Conservation (phyloP, 78 protist genomes). For the Dictyostelium intermedium region DNA sequence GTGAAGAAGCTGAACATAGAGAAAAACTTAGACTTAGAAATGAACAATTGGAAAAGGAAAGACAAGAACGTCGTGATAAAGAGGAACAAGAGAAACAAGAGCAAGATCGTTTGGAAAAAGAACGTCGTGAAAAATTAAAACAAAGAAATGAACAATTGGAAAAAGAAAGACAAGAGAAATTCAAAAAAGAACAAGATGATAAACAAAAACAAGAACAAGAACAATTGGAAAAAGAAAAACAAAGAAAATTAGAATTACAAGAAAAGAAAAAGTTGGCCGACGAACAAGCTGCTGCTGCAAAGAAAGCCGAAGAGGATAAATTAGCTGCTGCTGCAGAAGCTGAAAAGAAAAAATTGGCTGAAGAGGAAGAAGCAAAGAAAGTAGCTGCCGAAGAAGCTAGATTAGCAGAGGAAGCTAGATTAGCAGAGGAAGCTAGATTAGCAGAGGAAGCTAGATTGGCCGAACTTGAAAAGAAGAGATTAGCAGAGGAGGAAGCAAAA, state of each 20-base stretch:
- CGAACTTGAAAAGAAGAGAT: neutral
- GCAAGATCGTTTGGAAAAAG: neutral
- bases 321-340: neutral
- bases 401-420: neutral
- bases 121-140: conserved; percentile 2
- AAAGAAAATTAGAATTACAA: conserved; percentile 12
- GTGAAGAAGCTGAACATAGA: neutral
- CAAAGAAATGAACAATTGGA: neutral
- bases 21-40: conserved; percentile 3
- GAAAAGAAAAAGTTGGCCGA: neutral
- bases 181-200: neutral
- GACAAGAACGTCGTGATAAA: neutral
- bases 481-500: neutral
- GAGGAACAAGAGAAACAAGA: neutral
- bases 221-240: neutral
- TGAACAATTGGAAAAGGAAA: neutral
- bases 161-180: neutral
- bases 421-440: neutral
- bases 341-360: neutral
- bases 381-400: neutral
- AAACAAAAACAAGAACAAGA: conserved; percentile 3
- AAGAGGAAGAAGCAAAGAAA: neutral
- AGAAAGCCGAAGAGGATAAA: neutral
- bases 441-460: neutral
- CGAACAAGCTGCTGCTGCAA: neutral